Evolutionary conservation across 768 basidiomycete species (phyloP).

Genomic region (Auricularia cornea): DNA sequence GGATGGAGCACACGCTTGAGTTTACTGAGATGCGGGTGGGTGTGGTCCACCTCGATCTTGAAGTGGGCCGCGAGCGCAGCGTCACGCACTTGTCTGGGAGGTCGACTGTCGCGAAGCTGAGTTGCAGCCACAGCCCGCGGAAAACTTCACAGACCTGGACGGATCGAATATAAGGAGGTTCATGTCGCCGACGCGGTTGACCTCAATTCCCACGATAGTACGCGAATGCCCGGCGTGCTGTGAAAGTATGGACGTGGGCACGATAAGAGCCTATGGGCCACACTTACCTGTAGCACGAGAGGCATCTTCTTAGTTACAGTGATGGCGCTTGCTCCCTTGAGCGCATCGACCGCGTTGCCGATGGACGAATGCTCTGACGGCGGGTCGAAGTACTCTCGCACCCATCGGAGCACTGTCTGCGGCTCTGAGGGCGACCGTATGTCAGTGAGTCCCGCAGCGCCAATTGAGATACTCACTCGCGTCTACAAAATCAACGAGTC

Average conservation of each 20-base stretch:
- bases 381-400: slow-evolving; percentile 59
- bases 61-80: not conserved
- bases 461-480: not conserved
- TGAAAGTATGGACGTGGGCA: not conserved
- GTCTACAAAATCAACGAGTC: slow-evolving; percentile 51
- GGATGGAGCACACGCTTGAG: slow-evolving; percentile 7
- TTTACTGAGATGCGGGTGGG: slow-evolving; percentile 10
- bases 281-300: slow-evolving; percentile 23
- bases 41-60: not conserved
- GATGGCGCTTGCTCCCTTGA: slow-evolving; percentile 42
- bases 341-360: slow-evolving; percentile 38
- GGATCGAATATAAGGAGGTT: slow-evolving; percentile 78
- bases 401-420: slow-evolving; percentile 56
- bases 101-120: slow-evolving; percentile 1
- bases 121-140: slow-evolving; percentile 1
- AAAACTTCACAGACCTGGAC: slow-evolving; percentile 38
- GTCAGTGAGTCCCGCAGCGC: not conserved
- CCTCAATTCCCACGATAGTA: slow-evolving; percentile 78
- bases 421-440: slow-evolving; percentile 31
- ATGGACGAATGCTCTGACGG: slow-evolving; percentile 8
- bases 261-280: not conserved
- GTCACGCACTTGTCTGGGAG: not conserved
- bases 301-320: slow-evolving; percentile 59
- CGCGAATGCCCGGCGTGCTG: slow-evolving; percentile 84
- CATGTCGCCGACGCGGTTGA: slow-evolving; percentile 44